phyloP scores from a whole-genome alignment of 257 asterid species.

The Solanum pennellii region DNA sequence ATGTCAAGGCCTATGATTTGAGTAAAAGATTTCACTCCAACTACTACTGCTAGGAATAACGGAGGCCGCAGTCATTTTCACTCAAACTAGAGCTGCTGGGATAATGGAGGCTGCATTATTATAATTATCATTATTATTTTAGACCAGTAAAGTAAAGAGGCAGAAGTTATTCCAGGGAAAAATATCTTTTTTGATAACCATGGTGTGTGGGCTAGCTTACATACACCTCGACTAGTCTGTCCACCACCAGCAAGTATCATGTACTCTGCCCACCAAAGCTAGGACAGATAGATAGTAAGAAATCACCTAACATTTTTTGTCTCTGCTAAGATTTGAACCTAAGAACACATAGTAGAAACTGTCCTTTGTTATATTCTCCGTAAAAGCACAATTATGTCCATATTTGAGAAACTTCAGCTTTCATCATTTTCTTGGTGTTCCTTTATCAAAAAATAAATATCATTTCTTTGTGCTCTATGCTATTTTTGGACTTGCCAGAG shows the following conservation, averaged over 20 bases:
- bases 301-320: background rate
- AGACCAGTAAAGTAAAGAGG: background rate
- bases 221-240: background rate
- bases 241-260: background rate
- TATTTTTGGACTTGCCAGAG: background rate
- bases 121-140: background rate
- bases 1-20: background rate
- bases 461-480: background rate
- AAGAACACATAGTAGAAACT: background rate
- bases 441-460: background rate
- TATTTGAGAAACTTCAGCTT: background rate
- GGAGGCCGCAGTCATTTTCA: background rate
- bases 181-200: background rate
- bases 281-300: background rate
- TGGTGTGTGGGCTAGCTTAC: background rate
- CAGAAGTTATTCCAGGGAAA: background rate
- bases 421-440: background rate
- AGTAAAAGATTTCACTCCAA: background rate
- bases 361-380: background rate
- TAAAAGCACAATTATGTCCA: background rate
- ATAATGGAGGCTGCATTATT: background rate
- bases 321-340: background rate
- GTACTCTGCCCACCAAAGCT: background rate
- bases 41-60: background rate
- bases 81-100: background rate